Evolutionary conservation across 495 filamentous ascomycete species (phyloP), one percentile per base, ranked within the genome.

Genomic region (Penicillium tannophilum): DNA sequence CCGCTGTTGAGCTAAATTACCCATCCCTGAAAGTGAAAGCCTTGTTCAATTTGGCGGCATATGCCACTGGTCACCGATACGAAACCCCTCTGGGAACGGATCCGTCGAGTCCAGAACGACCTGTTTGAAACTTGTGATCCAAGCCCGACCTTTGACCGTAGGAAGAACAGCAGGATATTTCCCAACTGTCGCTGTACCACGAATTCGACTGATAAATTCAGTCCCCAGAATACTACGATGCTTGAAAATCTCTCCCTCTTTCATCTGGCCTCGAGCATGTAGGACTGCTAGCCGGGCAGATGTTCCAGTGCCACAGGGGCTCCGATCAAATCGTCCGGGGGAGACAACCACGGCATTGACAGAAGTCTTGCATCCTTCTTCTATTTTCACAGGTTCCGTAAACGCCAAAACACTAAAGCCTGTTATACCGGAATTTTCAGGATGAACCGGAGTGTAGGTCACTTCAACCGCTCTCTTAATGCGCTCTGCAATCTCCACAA

Each of bases 261-360:
- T 54, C 5, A 76, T 50, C 39, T 68, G 48, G 4, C 67, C 69
- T 19, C 66, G 50, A 7, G 68, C 65, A 59, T 76, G 70, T 50
- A 76, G 31, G 7, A 71, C 64, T 0, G 73, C 73, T 24, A 76
- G 30, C n/a, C 73, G 65, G 12, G 73, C 73, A 54, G 52, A 71
- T 8, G 65, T 76, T 11, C 71, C 73, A 17, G 73, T 73, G 3
- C 73, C 73, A 54, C 73, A 76, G 9, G 72, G 73, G 35, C 71
- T 70, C 4, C 73, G 70, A 59, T 76, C 73, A 36, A 74, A 68
- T 20, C 73, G 56, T 9, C 73, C 73, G 1, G 73, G 73, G 2
- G 71, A 74, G 7, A 74, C 72, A 30, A 76, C 63, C 16, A 69
- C 67, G 3, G 72, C 62, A 51, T 74, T 74, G 2, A 33, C 33